Base-by-base conservation (phyloP, 2,329 filamentous ascomycete genomes). In the Penicillium polonicum region DNA sequence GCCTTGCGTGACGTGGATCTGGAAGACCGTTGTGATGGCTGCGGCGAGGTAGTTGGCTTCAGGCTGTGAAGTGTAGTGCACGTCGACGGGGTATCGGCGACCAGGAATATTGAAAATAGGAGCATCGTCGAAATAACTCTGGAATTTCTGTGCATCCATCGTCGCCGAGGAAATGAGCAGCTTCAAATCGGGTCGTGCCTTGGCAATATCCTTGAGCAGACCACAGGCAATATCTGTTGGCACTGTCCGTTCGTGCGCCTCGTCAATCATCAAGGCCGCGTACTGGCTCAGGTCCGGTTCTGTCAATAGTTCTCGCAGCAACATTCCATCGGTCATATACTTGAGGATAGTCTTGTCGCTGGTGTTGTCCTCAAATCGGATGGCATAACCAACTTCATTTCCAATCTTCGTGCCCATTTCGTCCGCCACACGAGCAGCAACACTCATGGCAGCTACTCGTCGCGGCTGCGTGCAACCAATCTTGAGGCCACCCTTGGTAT, bases 281-380 rank as follows among this genome's bases (percentile, higher is more conserved):
- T 97, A 97, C 17, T 86, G 86, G 1, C 86, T 84, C 6, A 97
- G 79, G 64, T 93, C 87, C 0, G 93, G 92, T 68, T 96, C 91
- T 0, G 91, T 93, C 78, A 97, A 85, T 63, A 97, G 89, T 71
- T 96, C 91, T 70, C 92, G 84, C 31, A 97, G 80, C 39, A 97
- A 79, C 89, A 97, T 96, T 71, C 94, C 94, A 69, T 99, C 94
- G 0, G 94, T 99, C 89, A 96, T 93, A 76, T 96, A 97, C 74
- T 96, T 95, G 54, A 99, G 78, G 8, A 93, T 81, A 0, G 94
- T 97, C 77, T 96, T 95, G 68, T 96, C 91, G 71, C 86, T 91
- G 0, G 92, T 96, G 62, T 88, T 87, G 74, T 97, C 91, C 72
- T 99, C 94, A 68, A 97, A 99, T 60, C 94, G 89, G 66, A 99